phyloP scores from a whole-genome alignment of 345 rosid species.

The Lumnitzera littorea region DNA sequence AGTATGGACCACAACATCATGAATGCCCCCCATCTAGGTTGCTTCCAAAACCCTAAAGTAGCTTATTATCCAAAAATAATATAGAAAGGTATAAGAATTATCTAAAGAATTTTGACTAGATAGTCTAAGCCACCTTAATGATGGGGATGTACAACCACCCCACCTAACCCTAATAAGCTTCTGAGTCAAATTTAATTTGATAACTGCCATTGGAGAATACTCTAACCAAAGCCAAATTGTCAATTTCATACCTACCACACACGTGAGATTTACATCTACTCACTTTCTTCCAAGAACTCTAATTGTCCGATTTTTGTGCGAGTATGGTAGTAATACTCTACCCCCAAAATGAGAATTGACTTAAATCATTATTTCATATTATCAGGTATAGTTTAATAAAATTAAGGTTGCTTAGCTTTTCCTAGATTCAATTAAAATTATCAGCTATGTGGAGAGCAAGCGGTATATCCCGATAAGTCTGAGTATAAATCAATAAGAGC shows the following conservation, averaged over 20 bases:
- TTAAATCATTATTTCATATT: background rate
- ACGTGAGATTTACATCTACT: too few relatives aligned
- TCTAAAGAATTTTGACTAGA: background rate
- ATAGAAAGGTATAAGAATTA: background rate
- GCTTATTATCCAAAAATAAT: background rate
- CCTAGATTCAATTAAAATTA: background rate
- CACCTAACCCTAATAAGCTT: conserved; percentile 9
- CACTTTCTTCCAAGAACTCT: too few relatives aligned
- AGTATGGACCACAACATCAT: too few relatives aligned
- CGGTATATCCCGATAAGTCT: background rate
- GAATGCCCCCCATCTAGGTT: too few relatives aligned
- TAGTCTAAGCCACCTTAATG: background rate
- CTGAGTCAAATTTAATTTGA: background rate
- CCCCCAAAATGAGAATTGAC: too few relatives aligned
- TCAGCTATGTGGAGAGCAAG: background rate
- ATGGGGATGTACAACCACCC: conserved; percentile 16
- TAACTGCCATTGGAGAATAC: background rate
- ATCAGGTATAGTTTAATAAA: background rate
- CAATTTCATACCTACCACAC: too few relatives aligned
- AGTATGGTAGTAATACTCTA: too few relatives aligned
- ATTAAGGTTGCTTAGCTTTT: background rate
- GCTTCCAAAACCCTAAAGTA: background rate
- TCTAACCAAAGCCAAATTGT: background rate
- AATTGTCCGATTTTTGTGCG: too few relatives aligned
- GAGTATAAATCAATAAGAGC: background rate